Conservation (phyloP, 1,284 basidiomycete species). For the Quambalaria eucalypti region DNA sequence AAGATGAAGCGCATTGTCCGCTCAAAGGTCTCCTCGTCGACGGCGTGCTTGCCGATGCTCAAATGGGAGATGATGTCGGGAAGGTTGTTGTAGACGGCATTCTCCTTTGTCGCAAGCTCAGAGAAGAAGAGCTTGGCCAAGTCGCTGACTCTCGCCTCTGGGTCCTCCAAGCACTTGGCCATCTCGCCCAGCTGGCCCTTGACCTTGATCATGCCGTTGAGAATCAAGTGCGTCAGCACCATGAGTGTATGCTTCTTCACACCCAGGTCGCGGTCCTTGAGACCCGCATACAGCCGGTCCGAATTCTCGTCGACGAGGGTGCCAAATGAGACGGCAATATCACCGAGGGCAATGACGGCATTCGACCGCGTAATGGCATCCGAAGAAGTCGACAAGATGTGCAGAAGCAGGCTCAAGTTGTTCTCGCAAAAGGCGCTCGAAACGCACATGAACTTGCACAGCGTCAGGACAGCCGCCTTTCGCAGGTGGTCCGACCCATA, state of each 20-base stretch:
- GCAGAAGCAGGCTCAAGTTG: constrained; percentile 79
- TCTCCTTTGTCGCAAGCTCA: constrained; percentile 89
- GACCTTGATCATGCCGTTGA: constrained; percentile 99
- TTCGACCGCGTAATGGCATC: constrained; percentile 85
- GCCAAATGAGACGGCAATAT: constrained; percentile 93
- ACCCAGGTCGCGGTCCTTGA: constrained; percentile 72
- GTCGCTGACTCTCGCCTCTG: constrained; percentile 78
- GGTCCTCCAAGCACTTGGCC: constrained; percentile 95
- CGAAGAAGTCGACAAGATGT: constrained; percentile 79
- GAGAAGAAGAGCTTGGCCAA: constrained; percentile 95
- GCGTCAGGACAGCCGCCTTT: constrained; percentile 74
- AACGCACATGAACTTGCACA: constrained; percentile 95
- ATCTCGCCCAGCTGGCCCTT: constrained; percentile 98
- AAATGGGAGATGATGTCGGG: constrained; percentile 62
- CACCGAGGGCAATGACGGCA: constrained; percentile 91
- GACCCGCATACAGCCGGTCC: constrained; percentile 84
- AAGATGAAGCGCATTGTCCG: constrained; percentile 93
- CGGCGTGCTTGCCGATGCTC: constrained; percentile 82
- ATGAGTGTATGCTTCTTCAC: constrained; percentile 99
- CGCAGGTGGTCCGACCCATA: constrained; percentile 58
- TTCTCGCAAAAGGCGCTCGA: constrained; percentile 86
- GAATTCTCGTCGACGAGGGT: constrained; percentile 94
- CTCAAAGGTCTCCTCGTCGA: constrained; percentile 84
- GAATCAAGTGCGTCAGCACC: constrained; percentile 92
- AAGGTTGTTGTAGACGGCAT: constrained; percentile 96